phyloP scores from a whole-genome alignment of 345 rosid genomes.

The Eucalyptus decipiens region DNA sequence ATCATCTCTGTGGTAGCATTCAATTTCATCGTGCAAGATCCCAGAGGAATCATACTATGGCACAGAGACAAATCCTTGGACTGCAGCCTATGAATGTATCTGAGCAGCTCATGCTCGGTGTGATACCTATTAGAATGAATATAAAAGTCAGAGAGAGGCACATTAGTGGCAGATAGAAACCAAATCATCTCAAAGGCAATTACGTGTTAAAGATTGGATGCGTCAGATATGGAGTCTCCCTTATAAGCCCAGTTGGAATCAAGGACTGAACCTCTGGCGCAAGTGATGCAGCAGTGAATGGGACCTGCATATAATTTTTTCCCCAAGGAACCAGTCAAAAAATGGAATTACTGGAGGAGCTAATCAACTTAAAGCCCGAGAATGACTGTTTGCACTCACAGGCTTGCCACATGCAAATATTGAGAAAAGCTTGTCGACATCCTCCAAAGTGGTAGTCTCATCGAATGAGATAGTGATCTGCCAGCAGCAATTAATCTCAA shows the following conservation, averaged over 20 bases:
- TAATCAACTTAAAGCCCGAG: not conserved
- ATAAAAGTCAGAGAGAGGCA: constrained; percentile 1
- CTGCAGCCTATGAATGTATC: constrained; percentile 67
- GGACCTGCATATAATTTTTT: constrained; percentile 32
- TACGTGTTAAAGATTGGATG: constrained; percentile 90
- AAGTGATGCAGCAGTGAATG: constrained; percentile 76
- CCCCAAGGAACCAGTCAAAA: not conserved
- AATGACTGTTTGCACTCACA: constrained; percentile 29
- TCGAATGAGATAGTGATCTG: constrained; percentile 94
- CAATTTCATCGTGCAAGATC: constrained; percentile 98
- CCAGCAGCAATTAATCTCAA: constrained; percentile 2
- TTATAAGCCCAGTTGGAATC: constrained; percentile 58
- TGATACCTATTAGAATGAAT: constrained; percentile 43
- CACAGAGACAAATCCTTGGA: constrained; percentile 93
- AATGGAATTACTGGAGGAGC: not conserved
- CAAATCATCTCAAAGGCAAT: not conserved
- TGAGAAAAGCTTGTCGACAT: constrained; percentile 74
- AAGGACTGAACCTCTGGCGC: constrained; percentile 67
- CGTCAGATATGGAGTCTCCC: constrained; percentile 74
- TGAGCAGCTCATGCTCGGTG: constrained; percentile 91
- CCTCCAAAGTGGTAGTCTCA: constrained; percentile 92
- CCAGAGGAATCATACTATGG: constrained; percentile 99
- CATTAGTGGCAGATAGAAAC: not conserved
- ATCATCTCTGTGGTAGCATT: constrained; percentile 98
- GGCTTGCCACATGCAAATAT: constrained; percentile 72